phyloP scores from a whole-genome alignment of 2,329 filamentous ascomycete genomes.

The Capronia coronata region DNA sequence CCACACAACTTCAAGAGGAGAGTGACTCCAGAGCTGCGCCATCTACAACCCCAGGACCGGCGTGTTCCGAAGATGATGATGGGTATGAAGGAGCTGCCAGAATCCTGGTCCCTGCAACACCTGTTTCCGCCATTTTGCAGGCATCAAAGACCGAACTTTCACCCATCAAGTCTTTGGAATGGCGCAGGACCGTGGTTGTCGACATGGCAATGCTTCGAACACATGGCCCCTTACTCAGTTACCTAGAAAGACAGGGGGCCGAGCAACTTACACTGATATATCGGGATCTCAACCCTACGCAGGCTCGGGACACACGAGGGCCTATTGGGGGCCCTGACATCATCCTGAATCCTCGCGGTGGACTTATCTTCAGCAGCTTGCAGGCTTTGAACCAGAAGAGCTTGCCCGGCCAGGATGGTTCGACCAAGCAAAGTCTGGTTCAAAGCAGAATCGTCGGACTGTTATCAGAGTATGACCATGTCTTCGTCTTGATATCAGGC shows the following conservation, averaged over 20 bases:
- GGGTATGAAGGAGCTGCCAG: not conserved
- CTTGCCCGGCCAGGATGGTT: constrained; percentile 54
- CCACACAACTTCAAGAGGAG: constrained; percentile 14
- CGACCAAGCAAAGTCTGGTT: constrained; percentile 40
- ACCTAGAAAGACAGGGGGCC: constrained; percentile 14
- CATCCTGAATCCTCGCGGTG: constrained; percentile 60
- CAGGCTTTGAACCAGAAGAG: constrained; percentile 66
- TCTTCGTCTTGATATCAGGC: constrained; percentile 61
- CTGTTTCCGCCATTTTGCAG: not conserved
- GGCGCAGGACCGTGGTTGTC: constrained; percentile 16
- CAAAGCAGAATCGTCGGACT: constrained; percentile 51
- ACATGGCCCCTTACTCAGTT: constrained; percentile 10
- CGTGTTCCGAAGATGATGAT: not conserved
- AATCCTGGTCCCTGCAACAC: constrained; percentile 13
- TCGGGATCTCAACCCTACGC: constrained; percentile 22
- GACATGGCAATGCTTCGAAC: constrained; percentile 16
- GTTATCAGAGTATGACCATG: constrained; percentile 56
- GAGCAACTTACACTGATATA: constrained; percentile 25
- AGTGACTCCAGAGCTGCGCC: not conserved
- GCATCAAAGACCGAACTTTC: not conserved
- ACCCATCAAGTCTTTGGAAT: constrained; percentile 1
- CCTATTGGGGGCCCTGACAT: constrained; percentile 60
- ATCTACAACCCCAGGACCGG: not conserved
- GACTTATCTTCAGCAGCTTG: constrained; percentile 63
- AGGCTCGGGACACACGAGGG: not conserved